Conservation (phyloP, 2,329 filamentous ascomycete genomes). For the Beauveria bassiana region DNA sequence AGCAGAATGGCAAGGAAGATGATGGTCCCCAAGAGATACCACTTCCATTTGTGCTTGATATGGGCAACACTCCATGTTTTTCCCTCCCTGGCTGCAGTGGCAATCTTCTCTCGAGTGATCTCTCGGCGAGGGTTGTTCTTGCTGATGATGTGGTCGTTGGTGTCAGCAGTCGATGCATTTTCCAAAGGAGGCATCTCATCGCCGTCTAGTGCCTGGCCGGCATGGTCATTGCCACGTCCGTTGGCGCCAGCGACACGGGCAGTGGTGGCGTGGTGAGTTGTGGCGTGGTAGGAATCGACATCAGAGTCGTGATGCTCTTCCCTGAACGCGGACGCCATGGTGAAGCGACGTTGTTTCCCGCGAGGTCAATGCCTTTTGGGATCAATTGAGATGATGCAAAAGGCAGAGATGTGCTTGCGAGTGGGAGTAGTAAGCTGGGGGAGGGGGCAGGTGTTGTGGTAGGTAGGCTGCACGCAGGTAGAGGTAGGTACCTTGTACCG, state of each 20-base stretch:
- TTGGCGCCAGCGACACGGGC: neutral
- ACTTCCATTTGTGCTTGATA: constrained; percentile 34
- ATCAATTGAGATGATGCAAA: neutral
- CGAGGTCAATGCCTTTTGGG: neutral
- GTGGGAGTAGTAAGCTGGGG: neutral
- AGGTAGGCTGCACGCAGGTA: neutral
- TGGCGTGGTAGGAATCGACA: neutral
- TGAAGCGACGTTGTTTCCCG: constrained; percentile 1
- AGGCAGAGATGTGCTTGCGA: neutral
- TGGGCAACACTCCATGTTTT: constrained; percentile 25
- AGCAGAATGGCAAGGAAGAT: constrained; percentile 12
- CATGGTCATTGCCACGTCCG: neutral
- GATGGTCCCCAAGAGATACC: constrained; percentile 33
- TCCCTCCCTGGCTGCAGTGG: neutral
- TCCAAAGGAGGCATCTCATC: neutral
- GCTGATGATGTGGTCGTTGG: constrained; percentile 3
- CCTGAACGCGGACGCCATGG: constrained; percentile 8
- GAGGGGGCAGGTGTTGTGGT: neutral
- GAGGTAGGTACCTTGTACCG: too few relatives aligned
- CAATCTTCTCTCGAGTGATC: constrained; percentile 7
- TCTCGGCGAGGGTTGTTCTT: constrained; percentile 25
- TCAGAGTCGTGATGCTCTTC: constrained; percentile 2
- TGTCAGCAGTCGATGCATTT: neutral
- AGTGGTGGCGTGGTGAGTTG: neutral
- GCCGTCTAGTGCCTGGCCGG: neutral